A percentile compares a stretch with the other conserved stretches of the same genome.
Conservation (phyloP, 371 early-diverging fungal species). For the Mortierella sp. region DNA sequence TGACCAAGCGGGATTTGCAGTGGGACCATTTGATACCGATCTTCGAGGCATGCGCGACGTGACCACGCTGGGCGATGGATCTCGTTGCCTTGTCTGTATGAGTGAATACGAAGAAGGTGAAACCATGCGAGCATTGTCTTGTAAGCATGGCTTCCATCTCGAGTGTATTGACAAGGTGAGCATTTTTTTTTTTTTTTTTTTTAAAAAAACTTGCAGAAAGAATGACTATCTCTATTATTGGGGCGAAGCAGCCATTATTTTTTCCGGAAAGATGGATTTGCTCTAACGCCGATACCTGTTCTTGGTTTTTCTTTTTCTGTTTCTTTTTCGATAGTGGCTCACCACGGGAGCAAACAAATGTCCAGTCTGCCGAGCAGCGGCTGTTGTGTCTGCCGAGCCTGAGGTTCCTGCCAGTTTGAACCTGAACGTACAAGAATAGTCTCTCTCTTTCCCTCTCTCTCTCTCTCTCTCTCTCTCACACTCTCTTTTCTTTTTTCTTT, state of each 20-base stretch:
- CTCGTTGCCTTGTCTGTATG: constrained; percentile 70
- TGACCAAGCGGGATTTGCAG: constrained; percentile 57
- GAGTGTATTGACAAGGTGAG: constrained; percentile 79
- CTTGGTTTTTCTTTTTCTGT: not conserved
- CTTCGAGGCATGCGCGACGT: constrained; percentile 46
- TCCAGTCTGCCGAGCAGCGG: constrained; percentile 56
- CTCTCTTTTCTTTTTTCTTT: too few relatives aligned
- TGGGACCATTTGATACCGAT: constrained; percentile 47
- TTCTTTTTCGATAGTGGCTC: constrained; percentile 48
- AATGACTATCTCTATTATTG: not conserved
- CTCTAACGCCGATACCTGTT: not conserved
- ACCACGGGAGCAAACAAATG: constrained; percentile 60
- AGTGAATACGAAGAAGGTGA: constrained; percentile 75
- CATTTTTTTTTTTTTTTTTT: not conserved
- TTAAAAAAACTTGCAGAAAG: not conserved
- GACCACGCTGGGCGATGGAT: constrained; percentile 47
- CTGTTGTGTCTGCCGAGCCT: constrained; percentile 27
- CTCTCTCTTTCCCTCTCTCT: not conserved
- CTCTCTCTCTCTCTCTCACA: too few relatives aligned
- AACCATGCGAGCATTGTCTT: constrained; percentile 73
- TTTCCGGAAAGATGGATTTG: not conserved
- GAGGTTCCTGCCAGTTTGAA: not conserved
- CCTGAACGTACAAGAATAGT: not conserved
- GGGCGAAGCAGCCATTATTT: not conserved
- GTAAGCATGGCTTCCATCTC: constrained; percentile 83